Percentiles rank a stretch among this genome's conserved stretches.
Evolutionary conservation across 257 asterid species (phyloP).

Genomic region (Nicotiana tomentosiformis): DNA sequence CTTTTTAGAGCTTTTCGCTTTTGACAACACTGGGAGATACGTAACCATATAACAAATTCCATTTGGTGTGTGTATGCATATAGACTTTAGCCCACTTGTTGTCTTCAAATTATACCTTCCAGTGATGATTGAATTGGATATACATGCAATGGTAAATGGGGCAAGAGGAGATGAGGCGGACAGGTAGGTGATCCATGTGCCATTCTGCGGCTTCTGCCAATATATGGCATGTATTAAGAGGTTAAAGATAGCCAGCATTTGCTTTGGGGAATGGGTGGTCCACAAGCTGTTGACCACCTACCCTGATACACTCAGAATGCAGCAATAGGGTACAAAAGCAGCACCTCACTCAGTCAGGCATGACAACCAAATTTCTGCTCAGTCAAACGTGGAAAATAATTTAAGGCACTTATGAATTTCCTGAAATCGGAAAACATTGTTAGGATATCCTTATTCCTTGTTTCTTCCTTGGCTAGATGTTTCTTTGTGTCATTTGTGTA

Average conservation of each 20-base stretch:
- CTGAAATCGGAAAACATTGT: neutral
- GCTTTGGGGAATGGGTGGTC: neutral
- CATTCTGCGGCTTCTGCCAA: neutral
- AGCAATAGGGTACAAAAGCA: neutral
- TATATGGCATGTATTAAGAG: neutral
- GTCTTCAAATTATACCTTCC: neutral
- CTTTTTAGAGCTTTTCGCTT: no score
- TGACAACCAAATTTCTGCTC: conserved; percentile 4
- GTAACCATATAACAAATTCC: neutral
- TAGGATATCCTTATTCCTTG: neutral
- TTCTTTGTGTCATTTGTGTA: neutral
- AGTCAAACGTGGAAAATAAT: conserved; percentile 3
- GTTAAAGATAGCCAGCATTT: neutral
- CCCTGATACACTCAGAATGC: neutral
- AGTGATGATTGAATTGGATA: neutral
- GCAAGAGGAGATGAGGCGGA: neutral
- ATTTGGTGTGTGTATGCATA: neutral
- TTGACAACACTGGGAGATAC: neutral
- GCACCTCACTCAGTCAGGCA: neutral
- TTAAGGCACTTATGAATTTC: neutral
- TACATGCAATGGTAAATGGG: neutral
- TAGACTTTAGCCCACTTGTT: neutral
- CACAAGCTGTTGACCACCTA: neutral
- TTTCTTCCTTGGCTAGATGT: neutral
- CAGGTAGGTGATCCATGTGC: neutral